Conservation (phyloP, 306 rosid species). For the Quercus rubra region DNA sequence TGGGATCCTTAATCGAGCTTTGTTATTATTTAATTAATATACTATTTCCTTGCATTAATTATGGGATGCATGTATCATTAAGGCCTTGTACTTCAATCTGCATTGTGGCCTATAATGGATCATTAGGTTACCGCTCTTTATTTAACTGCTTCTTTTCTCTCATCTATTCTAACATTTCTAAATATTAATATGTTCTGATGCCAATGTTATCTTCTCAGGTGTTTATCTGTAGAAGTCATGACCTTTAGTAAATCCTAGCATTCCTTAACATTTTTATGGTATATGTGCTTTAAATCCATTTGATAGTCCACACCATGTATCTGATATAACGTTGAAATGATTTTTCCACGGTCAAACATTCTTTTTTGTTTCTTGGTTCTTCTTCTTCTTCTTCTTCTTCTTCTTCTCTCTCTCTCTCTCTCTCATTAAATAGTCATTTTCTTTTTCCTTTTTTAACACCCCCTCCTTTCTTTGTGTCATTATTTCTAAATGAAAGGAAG, state of each 20-base stretch:
- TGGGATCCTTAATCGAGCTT: too few relatives aligned
- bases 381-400: too few relatives aligned
- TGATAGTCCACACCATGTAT: background rate
- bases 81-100: background rate
- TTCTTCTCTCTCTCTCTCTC: too few relatives aligned
- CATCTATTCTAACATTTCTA: background rate
- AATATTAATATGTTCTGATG: background rate
- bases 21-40: too few relatives aligned
- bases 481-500: too few relatives aligned
- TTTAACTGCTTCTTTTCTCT: background rate
- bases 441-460: too few relatives aligned
- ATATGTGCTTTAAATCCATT: background rate
- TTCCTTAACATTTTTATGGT: too few relatives aligned
- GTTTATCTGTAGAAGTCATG: background rate
- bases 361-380: background rate
- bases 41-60: too few relatives aligned
- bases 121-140: background rate
- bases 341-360: background rate
- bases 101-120: background rate
- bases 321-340: background rate
- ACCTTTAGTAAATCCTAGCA: too few relatives aligned
- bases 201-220: background rate
- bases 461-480: too few relatives aligned
- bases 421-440: too few relatives aligned
- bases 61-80: too few relatives aligned